Base-by-base conservation (phyloP, 2,329 filamentous ascomycete species). In the Microcera coccophila region DNA sequence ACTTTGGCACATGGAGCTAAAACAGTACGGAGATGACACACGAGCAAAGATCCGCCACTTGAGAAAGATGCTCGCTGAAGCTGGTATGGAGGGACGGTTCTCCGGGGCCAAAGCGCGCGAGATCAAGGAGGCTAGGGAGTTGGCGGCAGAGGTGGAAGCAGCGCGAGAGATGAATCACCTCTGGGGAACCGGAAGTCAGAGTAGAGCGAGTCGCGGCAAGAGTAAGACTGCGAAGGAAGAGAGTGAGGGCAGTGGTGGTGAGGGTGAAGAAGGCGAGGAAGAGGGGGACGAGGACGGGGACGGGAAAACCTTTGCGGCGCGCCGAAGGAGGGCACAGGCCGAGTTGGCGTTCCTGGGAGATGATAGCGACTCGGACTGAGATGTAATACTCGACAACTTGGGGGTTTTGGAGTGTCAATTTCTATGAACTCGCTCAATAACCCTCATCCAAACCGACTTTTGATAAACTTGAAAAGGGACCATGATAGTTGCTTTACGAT, bases 41-140 rank as follows among this genome's bases (percentile, higher is more conserved):
- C 85, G 82, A 47, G 87, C 81, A 38, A 96, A 95, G 72, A 87
- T 96, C 48, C 75, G 75, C 39, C 88, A 96, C 61, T 74, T 98
- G 7, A 87, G 81, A 61, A 70, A 70, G 10, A 85, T 94, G 83
- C 75, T 98, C 19, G 75, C 75, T 24, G 89, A 95, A 21, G 74
- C 82, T 4, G 93, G 91, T 24, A 96, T 97, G 87, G 82, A 82
- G 1, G 91, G 90, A 0, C 81, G 91, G 14, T 96, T 89, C 66
- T 95, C 88, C 1, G 78, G 86, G 56, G 83, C 89, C 32, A 91
- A 86, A 58, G 91, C 91, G 1, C 81, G 77, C 18, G 82, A 88
- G 64, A 96, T 97, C 62, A 93, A 89, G 62, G 91, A 95, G 67
- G 75, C 78, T 58, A 77, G 91, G 40, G 91, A 98, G 66, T 74